Base-by-base conservation (phyloP, 2,329 filamentous ascomycete species). In the Fusarium goolgardi region DNA sequence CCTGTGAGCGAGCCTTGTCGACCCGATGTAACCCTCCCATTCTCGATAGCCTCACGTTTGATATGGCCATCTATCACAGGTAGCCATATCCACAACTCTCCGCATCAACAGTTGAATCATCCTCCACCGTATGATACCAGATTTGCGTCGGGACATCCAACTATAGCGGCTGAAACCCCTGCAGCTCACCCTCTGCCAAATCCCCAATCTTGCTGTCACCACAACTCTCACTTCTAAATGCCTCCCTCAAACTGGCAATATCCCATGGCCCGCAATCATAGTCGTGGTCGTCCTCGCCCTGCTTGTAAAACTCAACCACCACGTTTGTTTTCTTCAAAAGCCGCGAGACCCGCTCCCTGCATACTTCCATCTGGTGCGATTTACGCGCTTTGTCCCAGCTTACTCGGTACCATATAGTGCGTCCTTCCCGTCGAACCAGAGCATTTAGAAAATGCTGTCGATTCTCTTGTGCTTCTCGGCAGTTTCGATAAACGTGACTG, bases 401-500 rank as follows among this genome's bases (percentile, higher is more conserved):
- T 9, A 69, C 23, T 15, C 56, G 55, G 37, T 65, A 69, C 49
- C 61, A 65, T 16, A n/a, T n/a, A n/a, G n/a, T n/a, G n/a, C n/a
- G n/a, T n/a, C n/a, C n/a, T n/a, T n/a, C n/a, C n/a, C n/a, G n/a
- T n/a, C n/a, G n/a, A n/a, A n/a, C n/a, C n/a, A n/a, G n/a, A n/a
- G n/a, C n/a, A n/a, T n/a, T n/a, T n/a, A n/a, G n/a, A n/a, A n/a
- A n/a, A n/a, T n/a, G n/a, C n/a, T n/a, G n/a, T n/a, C n/a, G n/a
- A n/a, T n/a, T n/a, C n/a, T n/a, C n/a, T n/a, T n/a, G n/a, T n/a
- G n/a, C n/a, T n/a, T n/a, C n/a, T n/a, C n/a, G n/a, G n/a, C n/a
- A n/a, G n/a, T n/a, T n/a, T n/a, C n/a, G n/a, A n/a, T n/a, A n/a
- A n/a, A n/a, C n/a, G n/a, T n/a, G n/a, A n/a, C n/a, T n/a, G n/a